phyloP scores from a whole-genome alignment of 768 basidiomycete species.

The Strobilomyces echinocephalus region DNA sequence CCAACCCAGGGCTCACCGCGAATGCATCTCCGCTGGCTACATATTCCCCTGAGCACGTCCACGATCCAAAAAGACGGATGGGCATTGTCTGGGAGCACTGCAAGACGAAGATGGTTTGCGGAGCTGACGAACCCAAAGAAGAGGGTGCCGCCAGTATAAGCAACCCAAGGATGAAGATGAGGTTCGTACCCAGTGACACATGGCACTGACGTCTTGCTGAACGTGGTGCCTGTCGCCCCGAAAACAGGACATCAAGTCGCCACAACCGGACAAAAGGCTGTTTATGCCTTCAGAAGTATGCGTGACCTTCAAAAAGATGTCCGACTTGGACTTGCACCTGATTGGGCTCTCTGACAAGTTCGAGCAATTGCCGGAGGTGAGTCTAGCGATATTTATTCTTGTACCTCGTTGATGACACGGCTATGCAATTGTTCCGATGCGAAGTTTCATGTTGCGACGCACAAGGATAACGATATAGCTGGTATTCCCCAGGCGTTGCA shows the following conservation, averaged over 20 bases:
- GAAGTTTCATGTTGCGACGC: constrained; percentile 97
- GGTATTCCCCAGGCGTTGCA: constrained; percentile 96
- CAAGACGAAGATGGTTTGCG: constrained; percentile 86
- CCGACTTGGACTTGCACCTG: constrained; percentile 78
- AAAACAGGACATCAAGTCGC: constrained; percentile 67
- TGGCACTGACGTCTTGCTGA: constrained; percentile 7
- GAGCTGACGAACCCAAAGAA: constrained; percentile 83
- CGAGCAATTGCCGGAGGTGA: constrained; percentile 90
- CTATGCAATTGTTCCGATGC: not conserved
- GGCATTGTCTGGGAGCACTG: constrained; percentile 79
- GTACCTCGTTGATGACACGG: not conserved
- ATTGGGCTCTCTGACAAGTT: constrained; percentile 94
- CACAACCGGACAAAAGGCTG: constrained; percentile 77
- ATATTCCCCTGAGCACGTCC: no score
- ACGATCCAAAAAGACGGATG: constrained; percentile 85
- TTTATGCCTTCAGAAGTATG: constrained; percentile 88
- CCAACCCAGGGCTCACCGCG: no score
- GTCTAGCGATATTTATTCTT: constrained; percentile 22
- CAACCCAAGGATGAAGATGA: constrained; percentile 93
- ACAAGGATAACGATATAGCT: constrained; percentile 99
- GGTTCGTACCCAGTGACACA: constrained; percentile 44
- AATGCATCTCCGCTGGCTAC: no score
- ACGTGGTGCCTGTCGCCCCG: not conserved
- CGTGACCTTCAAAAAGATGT: constrained; percentile 93
- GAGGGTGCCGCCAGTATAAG: constrained; percentile 88